phyloP scores from a whole-genome alignment of 2,329 filamentous ascomycete species.

The Cadophora malorum region DNA sequence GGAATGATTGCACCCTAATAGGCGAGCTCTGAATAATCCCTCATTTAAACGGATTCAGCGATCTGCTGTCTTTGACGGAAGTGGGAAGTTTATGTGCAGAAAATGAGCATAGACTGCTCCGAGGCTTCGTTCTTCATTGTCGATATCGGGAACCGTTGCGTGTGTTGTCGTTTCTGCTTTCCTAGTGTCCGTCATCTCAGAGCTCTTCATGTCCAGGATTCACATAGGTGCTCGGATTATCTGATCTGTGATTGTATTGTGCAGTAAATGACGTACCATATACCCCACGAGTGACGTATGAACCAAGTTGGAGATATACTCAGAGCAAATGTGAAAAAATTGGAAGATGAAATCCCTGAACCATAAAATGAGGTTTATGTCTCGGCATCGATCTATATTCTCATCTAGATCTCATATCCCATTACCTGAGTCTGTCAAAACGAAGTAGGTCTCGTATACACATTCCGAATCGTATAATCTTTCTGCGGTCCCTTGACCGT shows the following conservation, averaged over 20 bases:
- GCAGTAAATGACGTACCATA: too few relatives aligned
- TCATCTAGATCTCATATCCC: not conserved
- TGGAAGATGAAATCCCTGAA: too few relatives aligned
- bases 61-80: not conserved
- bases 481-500: conserved; percentile 75
- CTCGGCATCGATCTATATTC: not conserved
- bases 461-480: conserved; percentile 68
- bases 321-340: too few relatives aligned
- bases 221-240: not conserved
- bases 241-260: not conserved
- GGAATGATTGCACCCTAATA: not conserved
- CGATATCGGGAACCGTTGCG: too few relatives aligned
- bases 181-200: too few relatives aligned
- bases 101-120: not conserved
- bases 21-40: not conserved
- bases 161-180: too few relatives aligned
- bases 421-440: not conserved
- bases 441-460: conserved; percentile 49
- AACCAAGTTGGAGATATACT: too few relatives aligned
- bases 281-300: too few relatives aligned
- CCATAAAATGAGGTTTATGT: not conserved
- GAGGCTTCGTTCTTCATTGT: too few relatives aligned
- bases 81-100: not conserved
- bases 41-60: not conserved
- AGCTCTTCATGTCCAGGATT: not conserved